Base-by-base conservation (phyloP, 2,329 filamentous ascomycete species). In the Drechslerella coelobrocha region DNA sequence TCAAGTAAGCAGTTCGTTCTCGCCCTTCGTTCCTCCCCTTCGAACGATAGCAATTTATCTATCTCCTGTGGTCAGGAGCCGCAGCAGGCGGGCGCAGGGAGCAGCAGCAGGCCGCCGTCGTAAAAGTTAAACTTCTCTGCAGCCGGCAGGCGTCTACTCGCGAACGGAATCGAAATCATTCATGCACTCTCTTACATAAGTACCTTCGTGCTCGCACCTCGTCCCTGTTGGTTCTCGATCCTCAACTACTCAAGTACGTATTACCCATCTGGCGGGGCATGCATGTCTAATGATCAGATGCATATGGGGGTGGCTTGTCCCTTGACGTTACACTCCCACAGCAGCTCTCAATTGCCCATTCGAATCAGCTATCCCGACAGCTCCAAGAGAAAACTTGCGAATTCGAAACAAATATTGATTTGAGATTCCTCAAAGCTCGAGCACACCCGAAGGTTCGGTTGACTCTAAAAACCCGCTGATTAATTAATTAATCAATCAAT, bases 91-190 rank as follows among this genome's bases (percentile, higher is more conserved):
- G 52, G 52, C 52, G 52, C 56, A 61, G 45, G 47, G 12, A 27
- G 41, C 27, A 21, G 52, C 31, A 14, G 31, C 52, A 55, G 29
- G 53, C 37, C 23, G 39, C 24, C 31, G 14, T 21, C 39, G 39
- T 31, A 34, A 31, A 31, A 52, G 6, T 9, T 31, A 52, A 52
- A 52, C 17, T 14, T 52, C 26, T n/a, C n/a, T n/a, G n/a, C n/a
- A n/a, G n/a, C 12, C 23, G 17, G 43, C 55, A 29, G 54, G 55
- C 57, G 57, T 54, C 39, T 61, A 61, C 52, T 53, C 45, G 57
- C 56, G 56, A 61, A 52, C 31, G 24, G 57, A 24, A 53, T 27
- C 47, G 14, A 29, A 45, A 45, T 45, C 41, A 45, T 45, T 45
- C 41, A 45, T 45, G 41, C 41, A 21, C 29, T 45, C 41, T 45